Evolutionary conservation across 768 basidiomycete genomes (phyloP), one percentile per base, ranked within the genome.

Genomic region (Solioccasus polychromus): DNA sequence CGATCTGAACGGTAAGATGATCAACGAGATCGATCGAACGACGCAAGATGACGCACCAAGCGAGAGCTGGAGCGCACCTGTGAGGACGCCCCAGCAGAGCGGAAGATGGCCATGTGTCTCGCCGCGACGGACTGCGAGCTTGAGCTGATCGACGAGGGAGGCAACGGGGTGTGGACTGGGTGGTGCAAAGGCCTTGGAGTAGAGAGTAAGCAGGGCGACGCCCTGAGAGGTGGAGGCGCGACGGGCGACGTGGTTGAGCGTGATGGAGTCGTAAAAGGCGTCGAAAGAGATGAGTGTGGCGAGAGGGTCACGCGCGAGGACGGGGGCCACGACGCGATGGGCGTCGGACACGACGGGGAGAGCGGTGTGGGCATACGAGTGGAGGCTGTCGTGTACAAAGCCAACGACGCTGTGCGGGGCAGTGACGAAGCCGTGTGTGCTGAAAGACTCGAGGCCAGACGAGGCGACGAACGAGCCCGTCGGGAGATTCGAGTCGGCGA

Each of bases 391-490:
- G 31, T 75, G 74, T 24, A 94, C 48, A 62, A 92, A 95, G 24
- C 73, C 71, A 42, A 80, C 37, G 23, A 37, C 20, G 37, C 28
- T 19, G 44, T 22, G 43, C 2, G 52, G 41, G 61, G 38, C 52
- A 1, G 74, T 59, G 14, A 71, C 51, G 59, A 94, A 88, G 0
- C 92, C 96, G 62, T 99, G 96, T 22, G 87, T 84, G 31, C 80
- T 68, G 61, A 82, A 93, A 5, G 92, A 92, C 60, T 99, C 95
- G 48, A 98, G 77, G 2, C 95, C 95, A 3, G 90, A 80, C 1
- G 93, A 96, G 1, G 94, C 90, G 47, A 97, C 90, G 64, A 99
- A 99, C 2, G 95, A 87, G 28, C 96, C 96, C 0, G 95, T 98
- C 2, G 96, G 96, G 3, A 99, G 82, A 66, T 95, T 97, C 50